Evolutionary conservation across 2,329 filamentous ascomycete species (phyloP).

Genomic region (Periglandula ipomoeae): DNA sequence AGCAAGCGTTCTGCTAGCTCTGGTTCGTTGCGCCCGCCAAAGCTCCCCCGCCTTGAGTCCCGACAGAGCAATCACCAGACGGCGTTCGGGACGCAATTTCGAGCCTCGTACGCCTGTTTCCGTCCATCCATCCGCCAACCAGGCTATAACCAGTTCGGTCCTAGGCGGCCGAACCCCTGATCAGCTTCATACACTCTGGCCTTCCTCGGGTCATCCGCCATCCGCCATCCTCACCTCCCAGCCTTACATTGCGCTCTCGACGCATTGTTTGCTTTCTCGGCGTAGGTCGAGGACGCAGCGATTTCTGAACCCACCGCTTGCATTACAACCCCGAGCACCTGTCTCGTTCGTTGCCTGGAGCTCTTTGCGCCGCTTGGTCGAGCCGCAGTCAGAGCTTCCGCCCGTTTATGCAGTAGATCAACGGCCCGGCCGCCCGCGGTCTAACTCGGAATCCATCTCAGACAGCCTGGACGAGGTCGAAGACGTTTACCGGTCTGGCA

Average conservation of each 20-base stretch:
- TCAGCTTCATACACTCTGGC: constrained; percentile 6
- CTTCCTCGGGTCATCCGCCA: not conserved
- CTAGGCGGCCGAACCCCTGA: constrained; percentile 6
- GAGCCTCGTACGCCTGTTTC: not conserved
- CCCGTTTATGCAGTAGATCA: constrained; percentile 5
- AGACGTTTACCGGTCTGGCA: not conserved
- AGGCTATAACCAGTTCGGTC: constrained; percentile 4
- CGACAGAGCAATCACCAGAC: not conserved
- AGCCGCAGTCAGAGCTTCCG: constrained; percentile 7
- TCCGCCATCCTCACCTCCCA: constrained; percentile 3
- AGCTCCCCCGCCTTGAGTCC: not conserved
- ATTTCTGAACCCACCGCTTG: not conserved
- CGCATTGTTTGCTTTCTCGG: constrained; percentile 6
- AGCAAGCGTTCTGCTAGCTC: not conserved
- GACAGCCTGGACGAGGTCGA: not conserved
- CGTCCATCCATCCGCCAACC: constrained; percentile 4
- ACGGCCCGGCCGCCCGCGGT: constrained; percentile 5
- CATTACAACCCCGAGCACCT: not conserved
- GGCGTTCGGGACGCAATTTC: constrained; percentile 5
- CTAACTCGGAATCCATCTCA: not conserved
- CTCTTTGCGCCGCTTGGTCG: constrained; percentile 7
- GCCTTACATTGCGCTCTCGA: constrained; percentile 5
- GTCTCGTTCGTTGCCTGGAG: not conserved
- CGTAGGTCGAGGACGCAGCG: constrained; percentile 3
- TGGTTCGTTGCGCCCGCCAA: not conserved